Conservation (phyloP, 2,329 filamentous ascomycete species). For the Polychaeton citri region DNA sequence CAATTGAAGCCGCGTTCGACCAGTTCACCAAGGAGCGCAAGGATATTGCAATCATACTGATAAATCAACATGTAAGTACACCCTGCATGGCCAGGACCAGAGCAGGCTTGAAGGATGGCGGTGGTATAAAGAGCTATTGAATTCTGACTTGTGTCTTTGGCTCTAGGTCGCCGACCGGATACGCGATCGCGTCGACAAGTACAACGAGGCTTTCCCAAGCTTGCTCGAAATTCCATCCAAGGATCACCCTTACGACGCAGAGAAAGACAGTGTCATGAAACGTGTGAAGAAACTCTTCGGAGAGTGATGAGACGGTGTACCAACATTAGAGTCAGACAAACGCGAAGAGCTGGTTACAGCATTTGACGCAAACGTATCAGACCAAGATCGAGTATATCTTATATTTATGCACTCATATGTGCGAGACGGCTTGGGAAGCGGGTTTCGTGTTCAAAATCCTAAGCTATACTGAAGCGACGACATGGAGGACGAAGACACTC, state of each 20-base stretch:
- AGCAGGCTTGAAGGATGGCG: neutral
- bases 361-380: too few relatives aligned
- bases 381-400: too few relatives aligned
- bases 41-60: constrained; percentile 90
- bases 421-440: too few relatives aligned
- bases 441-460: too few relatives aligned
- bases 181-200: constrained; percentile 77
- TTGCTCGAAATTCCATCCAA: constrained; percentile 96
- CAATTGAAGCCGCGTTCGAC: constrained; percentile 84
- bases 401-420: too few relatives aligned
- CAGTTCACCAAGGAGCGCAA: constrained; percentile 80
- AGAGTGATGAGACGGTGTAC: too few relatives aligned
- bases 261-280: constrained; percentile 95
- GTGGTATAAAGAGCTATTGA: too few relatives aligned
- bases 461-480: too few relatives aligned
- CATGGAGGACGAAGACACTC: too few relatives aligned
- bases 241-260: constrained; percentile 96
- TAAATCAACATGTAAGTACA: constrained; percentile 92
- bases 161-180: constrained; percentile 81
- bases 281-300: constrained; percentile 64
- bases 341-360: too few relatives aligned
- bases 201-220: constrained; percentile 90
- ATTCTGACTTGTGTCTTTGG: neutral
- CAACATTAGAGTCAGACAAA: too few relatives aligned
- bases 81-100: neutral